Percentiles rank a stretch among this genome's conserved stretches.
Conservation (phyloP, 371 early-diverging fungal genomes). For the Mortierella sp. region DNA sequence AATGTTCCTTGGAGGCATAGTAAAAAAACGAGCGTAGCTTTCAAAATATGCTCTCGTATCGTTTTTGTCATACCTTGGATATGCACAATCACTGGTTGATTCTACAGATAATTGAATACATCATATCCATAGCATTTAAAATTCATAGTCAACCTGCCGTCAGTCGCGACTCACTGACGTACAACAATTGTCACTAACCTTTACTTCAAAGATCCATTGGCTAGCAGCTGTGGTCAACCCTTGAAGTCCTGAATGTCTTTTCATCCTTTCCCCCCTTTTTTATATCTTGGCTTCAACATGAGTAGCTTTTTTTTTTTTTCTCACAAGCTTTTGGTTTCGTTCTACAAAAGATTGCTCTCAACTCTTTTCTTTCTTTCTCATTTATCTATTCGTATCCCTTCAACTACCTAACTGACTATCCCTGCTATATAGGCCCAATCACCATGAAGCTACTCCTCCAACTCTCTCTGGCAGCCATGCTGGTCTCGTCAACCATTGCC, state of each 20-base stretch:
- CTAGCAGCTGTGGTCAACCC: not conserved
- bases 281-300: no score
- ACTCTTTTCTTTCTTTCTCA: slow-evolving; percentile 4
- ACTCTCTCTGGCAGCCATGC: slow-evolving; percentile 37
- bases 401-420: not conserved
- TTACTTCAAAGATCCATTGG: no score
- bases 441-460: slow-evolving; percentile 45
- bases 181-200: no score
- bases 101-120: no score
- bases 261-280: not conserved
- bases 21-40: no score
- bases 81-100: no score
- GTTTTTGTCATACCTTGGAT: no score
- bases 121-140: no score
- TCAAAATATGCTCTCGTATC: no score
- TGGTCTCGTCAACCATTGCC: slow-evolving; percentile 30
- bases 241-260: not conserved
- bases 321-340: not conserved
- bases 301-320: not conserved
- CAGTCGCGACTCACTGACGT: no score
- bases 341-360: not conserved
- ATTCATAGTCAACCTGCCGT: no score
- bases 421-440: not conserved
- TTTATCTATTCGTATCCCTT: not conserved
- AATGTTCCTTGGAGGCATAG: no score